Evolutionary conservation across 805 yeast species (phyloP).

Genomic region (Lachancea quebecensis): DNA sequence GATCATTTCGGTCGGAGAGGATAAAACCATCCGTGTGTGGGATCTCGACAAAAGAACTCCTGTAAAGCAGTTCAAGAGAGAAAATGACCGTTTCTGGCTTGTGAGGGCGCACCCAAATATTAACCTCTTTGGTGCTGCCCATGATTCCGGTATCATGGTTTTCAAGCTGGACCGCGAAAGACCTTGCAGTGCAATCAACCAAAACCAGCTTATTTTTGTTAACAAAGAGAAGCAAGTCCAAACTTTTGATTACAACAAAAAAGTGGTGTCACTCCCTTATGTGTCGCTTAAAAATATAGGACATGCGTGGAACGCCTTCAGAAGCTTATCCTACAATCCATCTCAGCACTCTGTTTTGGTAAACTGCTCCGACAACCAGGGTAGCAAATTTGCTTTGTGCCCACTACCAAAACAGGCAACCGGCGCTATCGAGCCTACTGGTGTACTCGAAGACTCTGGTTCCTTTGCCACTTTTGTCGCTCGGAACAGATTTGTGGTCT

Average conservation of each 20-base stretch:
- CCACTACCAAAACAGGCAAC: conserved; percentile 77
- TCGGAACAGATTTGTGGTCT: conserved; percentile 87
- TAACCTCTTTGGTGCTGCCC: conserved; percentile 93
- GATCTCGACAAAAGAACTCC: conserved; percentile 90
- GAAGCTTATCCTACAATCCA: conserved; percentile 84
- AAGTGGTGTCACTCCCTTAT: conserved; percentile 67
- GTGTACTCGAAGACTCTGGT: conserved; percentile 71
- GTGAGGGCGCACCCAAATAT: conserved; percentile 82
- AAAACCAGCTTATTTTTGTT: conserved; percentile 67
- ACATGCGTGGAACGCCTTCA: conserved; percentile 76
- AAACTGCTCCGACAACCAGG: conserved; percentile 62
- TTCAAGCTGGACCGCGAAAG: conserved; percentile 96
- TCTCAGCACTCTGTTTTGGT: conserved; percentile 82
- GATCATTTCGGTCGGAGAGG: conserved; percentile 90
- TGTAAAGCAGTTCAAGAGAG: conserved; percentile 89
- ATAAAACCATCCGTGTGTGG: conserved; percentile 94
- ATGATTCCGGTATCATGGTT: conserved; percentile 96
- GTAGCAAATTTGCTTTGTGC: conserved; percentile 65
- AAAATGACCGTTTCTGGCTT: conserved; percentile 91
- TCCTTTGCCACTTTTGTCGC: conserved; percentile 86
- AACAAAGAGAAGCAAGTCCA: conserved; percentile 84
- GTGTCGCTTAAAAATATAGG: conserved; percentile 80
- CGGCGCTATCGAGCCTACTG: conserved; percentile 92
- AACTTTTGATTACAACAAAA: conserved; percentile 59
- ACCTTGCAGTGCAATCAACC: conserved; percentile 63